Conservation (phyloP, 345 rosid genomes). For the Leavenworthia alabamica region DNA sequence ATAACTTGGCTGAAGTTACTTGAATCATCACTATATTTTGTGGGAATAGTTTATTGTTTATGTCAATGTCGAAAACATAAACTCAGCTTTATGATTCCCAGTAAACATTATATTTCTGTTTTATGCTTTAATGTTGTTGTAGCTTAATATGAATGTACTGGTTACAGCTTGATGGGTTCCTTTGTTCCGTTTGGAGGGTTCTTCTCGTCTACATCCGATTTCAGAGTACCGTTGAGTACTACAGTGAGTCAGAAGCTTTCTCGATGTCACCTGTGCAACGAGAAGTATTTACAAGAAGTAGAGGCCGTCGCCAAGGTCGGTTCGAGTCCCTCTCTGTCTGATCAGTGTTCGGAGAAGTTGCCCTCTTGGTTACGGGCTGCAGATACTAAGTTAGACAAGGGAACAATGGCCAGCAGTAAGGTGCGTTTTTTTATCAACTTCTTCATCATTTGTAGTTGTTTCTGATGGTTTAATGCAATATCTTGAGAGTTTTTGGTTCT, state of each 20-base stretch:
- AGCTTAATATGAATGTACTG: constrained; percentile 28
- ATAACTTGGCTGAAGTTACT: neutral
- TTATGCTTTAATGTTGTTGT: neutral
- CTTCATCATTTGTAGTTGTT: neutral
- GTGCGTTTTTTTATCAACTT: constrained; percentile 32
- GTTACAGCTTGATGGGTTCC: constrained; percentile 66
- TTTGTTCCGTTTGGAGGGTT: constrained; percentile 73
- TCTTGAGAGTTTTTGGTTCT: constrained; percentile 37
- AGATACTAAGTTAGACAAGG: constrained; percentile 36
- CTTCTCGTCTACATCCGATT: constrained; percentile 47
- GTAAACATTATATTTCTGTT: neutral
- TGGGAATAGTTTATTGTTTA: constrained; percentile 17
- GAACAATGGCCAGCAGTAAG: constrained; percentile 28
- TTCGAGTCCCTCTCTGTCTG: constrained; percentile 37
- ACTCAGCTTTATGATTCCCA: constrained; percentile 9
- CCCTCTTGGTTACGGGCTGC: constrained; percentile 46
- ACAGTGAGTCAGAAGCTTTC: constrained; percentile 23
- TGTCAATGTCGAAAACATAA: constrained; percentile 6
- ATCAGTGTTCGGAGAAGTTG: constrained; percentile 36
- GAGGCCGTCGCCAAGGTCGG: constrained; percentile 35
- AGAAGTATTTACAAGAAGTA: constrained; percentile 52
- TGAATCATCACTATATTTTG: neutral
- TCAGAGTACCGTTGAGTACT: constrained; percentile 30
- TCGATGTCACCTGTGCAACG: constrained; percentile 50
- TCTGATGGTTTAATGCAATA: constrained; percentile 1